phyloP scores from a whole-genome alignment of 306 rosid genomes.

The Alnus rubra region DNA sequence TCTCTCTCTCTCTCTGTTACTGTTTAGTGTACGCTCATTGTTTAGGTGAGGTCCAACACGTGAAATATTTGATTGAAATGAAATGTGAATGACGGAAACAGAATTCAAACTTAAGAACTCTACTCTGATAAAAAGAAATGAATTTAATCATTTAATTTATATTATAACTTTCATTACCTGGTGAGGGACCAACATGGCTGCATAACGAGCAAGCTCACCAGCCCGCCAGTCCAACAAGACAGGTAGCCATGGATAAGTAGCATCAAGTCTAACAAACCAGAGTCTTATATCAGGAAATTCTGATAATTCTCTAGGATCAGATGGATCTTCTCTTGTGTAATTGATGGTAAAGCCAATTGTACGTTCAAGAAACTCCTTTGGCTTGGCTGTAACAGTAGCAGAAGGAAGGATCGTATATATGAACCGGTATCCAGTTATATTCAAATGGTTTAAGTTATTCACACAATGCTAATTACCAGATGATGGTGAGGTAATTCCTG shows the following conservation, averaged over 20 bases:
- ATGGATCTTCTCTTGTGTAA: slow-evolving; percentile 68
- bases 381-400: slow-evolving; percentile 52
- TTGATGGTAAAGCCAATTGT: slow-evolving; percentile 81
- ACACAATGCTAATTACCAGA: slow-evolving; percentile 43
- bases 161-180: slow-evolving; percentile 49
- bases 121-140: too few species aligned
- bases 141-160: too few species aligned
- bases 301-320: slow-evolving; percentile 72
- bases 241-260: slow-evolving; percentile 89
- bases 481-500: slow-evolving; percentile 70
- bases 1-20: neutral
- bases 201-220: slow-evolving; percentile 90
- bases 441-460: slow-evolving; percentile 6
- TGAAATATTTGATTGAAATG: too few species aligned
- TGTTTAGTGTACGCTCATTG: too few species aligned
- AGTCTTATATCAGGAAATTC: slow-evolving; percentile 85
- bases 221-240: slow-evolving; percentile 90
- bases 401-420: slow-evolving; percentile 26
- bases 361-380: slow-evolving; percentile 71
- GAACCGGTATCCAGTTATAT: slow-evolving; percentile 12
- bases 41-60: too few species aligned
- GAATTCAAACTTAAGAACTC: too few species aligned
- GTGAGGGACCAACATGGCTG: slow-evolving; percentile 96
- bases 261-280: slow-evolving; percentile 95
- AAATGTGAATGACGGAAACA: too few species aligned